Evolutionary conservation across 768 basidiomycete species (phyloP).

Genomic region (Macrolepiota fuliginosa): DNA sequence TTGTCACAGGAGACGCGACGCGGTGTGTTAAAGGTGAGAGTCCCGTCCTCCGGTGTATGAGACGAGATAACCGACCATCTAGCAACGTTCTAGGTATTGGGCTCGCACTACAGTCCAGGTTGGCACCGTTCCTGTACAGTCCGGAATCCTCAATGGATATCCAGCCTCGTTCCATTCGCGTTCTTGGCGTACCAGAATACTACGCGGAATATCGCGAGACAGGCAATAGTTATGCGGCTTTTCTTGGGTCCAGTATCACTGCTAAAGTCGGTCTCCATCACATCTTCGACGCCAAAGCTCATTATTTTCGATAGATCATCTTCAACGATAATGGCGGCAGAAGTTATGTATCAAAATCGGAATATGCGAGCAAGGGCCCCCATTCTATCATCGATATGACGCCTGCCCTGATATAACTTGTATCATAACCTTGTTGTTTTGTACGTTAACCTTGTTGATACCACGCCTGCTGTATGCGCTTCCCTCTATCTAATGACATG

Average conservation of each 20-base stretch:
- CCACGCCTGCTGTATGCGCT: background rate
- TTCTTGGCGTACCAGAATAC: conserved; percentile 78
- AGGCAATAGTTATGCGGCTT: conserved; percentile 78
- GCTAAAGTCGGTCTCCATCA: conserved; percentile 58
- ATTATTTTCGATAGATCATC: conserved; percentile 48
- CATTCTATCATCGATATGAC: conserved; percentile 76
- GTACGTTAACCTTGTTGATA: background rate
- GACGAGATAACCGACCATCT: background rate
- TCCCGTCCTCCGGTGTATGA: background rate
- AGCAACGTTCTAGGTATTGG: conserved; percentile 48
- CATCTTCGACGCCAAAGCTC: background rate
- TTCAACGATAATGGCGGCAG: conserved; percentile 68
- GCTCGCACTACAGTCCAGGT: conserved; percentile 66
- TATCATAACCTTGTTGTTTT: background rate
- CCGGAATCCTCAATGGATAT: conserved; percentile 68
- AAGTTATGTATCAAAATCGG: conserved; percentile 77
- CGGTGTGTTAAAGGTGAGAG: conserved; percentile 65
- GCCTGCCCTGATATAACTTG: conserved; percentile 58
- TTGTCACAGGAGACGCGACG: conserved; percentile 79
- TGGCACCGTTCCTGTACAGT: conserved; percentile 59
- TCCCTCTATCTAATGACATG: background rate
- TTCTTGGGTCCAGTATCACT: conserved; percentile 80
- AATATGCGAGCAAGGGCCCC: conserved; percentile 73
- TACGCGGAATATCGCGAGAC: conserved; percentile 88
- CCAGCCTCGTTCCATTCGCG: conserved; percentile 63